phyloP scores from a whole-genome alignment of 2,329 filamentous ascomycete species.

The Teratosphaeria viscida region DNA sequence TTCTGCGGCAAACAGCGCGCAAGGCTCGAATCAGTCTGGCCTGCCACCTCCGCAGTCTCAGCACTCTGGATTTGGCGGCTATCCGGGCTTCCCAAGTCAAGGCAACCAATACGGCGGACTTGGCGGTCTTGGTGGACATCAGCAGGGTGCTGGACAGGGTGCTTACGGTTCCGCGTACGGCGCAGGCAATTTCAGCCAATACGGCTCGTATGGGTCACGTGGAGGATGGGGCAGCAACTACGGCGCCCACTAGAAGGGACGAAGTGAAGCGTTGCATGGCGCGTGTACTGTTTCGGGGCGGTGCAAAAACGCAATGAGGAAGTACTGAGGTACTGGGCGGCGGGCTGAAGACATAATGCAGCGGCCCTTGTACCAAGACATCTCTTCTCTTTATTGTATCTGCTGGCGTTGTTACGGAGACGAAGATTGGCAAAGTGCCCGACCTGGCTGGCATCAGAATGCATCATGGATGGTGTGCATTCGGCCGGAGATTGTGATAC shows the following conservation, averaged over 20 bases:
- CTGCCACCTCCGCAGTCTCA: conserved; percentile 47
- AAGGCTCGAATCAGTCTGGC: conserved; percentile 40
- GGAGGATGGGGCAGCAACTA: conserved; percentile 27
- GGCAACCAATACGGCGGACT: conserved; percentile 43
- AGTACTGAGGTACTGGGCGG: background rate
- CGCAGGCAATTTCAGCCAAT: conserved; percentile 22
- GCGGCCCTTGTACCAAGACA: background rate
- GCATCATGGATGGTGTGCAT: background rate
- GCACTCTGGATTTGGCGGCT: conserved; percentile 44
- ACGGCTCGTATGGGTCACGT: conserved; percentile 21
- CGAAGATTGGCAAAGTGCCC: background rate
- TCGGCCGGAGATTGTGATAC: background rate
- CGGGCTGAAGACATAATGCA: background rate
- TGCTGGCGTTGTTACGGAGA: background rate
- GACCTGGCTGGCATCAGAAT: background rate
- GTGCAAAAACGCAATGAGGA: background rate
- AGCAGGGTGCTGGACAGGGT: conserved; percentile 32
- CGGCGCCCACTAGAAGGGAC: conserved; percentile 10
- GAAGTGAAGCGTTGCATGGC: background rate
- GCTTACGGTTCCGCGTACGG: conserved; percentile 23
- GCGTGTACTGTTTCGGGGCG: background rate
- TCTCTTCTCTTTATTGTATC: background rate
- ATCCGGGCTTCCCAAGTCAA: conserved; percentile 33
- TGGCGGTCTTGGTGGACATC: conserved; percentile 40
- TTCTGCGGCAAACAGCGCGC: conserved; percentile 50